phyloP scores from a whole-genome alignment of 2,329 filamentous ascomycete genomes.

The Penicillium sp. region DNA sequence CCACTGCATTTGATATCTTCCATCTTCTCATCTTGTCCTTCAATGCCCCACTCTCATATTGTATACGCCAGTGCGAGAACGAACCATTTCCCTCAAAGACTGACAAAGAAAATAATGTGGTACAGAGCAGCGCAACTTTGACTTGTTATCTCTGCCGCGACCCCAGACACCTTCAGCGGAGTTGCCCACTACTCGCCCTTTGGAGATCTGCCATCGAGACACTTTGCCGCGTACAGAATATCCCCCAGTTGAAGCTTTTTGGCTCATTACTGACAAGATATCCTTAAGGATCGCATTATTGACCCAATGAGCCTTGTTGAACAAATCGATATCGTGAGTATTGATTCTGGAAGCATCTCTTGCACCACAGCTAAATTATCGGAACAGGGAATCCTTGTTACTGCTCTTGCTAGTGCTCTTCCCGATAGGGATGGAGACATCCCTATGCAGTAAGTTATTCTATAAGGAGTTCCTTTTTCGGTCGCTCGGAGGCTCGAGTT shows the following conservation, averaged over 20 bases:
- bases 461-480: background rate
- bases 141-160: background rate
- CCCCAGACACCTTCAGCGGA: background rate
- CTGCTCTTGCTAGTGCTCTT: background rate
- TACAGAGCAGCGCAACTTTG: background rate
- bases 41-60: background rate
- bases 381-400: background rate
- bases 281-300: background rate
- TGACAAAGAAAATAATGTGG: background rate
- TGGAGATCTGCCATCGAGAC: background rate
- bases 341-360: background rate
- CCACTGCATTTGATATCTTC: background rate
- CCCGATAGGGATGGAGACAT: slow-evolving; percentile 1
- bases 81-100: background rate
- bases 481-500: background rate
- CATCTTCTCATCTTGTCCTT: background rate
- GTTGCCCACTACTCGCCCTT: background rate
- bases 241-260: background rate
- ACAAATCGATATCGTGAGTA: background rate
- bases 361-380: background rate
- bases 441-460: background rate
- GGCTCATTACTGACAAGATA: background rate
- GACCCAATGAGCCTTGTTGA: background rate
- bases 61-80: background rate
- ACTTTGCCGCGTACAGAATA: background rate